Evolutionary conservation across 176 grass and related monocot genomes (phyloP), one percentile per base, ranked within the genome.

Genomic region (Rhynchospora tenuis): DNA sequence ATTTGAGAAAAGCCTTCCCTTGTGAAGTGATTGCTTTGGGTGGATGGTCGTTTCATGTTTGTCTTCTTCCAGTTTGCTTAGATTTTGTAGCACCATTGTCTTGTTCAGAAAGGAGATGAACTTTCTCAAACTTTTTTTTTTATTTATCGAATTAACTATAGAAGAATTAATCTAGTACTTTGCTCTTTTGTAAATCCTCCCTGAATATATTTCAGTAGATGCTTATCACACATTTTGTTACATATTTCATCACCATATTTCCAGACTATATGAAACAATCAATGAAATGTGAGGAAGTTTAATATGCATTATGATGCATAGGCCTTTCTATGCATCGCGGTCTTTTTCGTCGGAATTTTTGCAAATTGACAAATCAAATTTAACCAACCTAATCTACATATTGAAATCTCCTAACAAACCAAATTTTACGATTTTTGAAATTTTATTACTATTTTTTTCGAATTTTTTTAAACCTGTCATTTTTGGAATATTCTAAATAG

Each of bases 1-100:
- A 14, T 77, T 77, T 76, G 15, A 56, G 48, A 31, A 31, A 56
- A 77, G 48, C 73, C 47, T 56, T 77, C 73, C 73, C 73, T 77
- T 77, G 48, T 56, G 14, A 55, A 56, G 19, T 77, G 17, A 77
- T 64, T 22, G 7, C 50, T 56, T 28, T 56, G 55, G 73, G 26
- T 77, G 50, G 22, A 27, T 76, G n/a, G 22, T 82, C 50, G 2
- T 29, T 82, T 29, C 14, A 24, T 64, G 33, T 62, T 27, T 17
- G 24, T 64, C 38, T 0, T 12, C 7, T 13, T 51, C 48, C 11
- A 51, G 48, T 51, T 51, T 51, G 7, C 9, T 51, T 51, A 51
- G 48, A 51, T 51, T 51, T 51, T 51, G 48, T 51, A 51, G 48
- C 48, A 11, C 11, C 48, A 8, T 11, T 51, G 48, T 51, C 48